phyloP scores from a whole-genome alignment of 257 asterid genomes.

The Lycium barbarum region DNA sequence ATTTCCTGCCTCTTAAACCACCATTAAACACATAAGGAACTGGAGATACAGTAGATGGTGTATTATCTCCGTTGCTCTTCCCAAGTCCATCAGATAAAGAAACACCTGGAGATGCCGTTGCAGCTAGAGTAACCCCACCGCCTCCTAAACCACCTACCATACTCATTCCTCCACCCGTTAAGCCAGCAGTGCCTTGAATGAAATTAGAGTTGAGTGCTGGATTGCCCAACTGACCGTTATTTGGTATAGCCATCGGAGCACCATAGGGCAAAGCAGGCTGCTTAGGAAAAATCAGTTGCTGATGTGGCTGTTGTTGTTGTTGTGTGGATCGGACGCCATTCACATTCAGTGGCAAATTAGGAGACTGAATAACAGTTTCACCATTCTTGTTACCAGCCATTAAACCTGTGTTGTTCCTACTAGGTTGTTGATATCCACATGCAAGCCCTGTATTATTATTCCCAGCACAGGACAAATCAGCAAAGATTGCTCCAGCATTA shows the following conservation, averaged over 20 bases:
- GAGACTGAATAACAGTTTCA: slow-evolving; percentile 50
- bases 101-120: slow-evolving; percentile 65
- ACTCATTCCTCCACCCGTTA: slow-evolving; percentile 59
- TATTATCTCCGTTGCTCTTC: slow-evolving; percentile 68
- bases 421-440: slow-evolving; percentile 55
- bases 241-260: slow-evolving; percentile 57
- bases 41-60: slow-evolving; percentile 68
- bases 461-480: slow-evolving; percentile 47
- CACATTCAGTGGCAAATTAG: slow-evolving; percentile 58
- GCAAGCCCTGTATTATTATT: slow-evolving; percentile 52
- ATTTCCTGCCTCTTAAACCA: slow-evolving; percentile 70
- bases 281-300: slow-evolving; percentile 67
- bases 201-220: slow-evolving; percentile 44
- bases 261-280: slow-evolving; percentile 61
- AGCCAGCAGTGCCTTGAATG: slow-evolving; percentile 47
- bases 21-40: slow-evolving; percentile 75
- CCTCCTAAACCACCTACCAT: slow-evolving; percentile 71
- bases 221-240: slow-evolving; percentile 50
- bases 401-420: slow-evolving; percentile 46
- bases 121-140: slow-evolving; percentile 54
- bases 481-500: slow-evolving; percentile 47
- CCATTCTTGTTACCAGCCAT: slow-evolving; percentile 49
- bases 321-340: slow-evolving; percentile 61
- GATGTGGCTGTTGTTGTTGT: slow-evolving; percentile 47
- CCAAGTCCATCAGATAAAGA: slow-evolving; percentile 75